phyloP scores from a whole-genome alignment of 345 rosid species.

The Pistacia vera region DNA sequence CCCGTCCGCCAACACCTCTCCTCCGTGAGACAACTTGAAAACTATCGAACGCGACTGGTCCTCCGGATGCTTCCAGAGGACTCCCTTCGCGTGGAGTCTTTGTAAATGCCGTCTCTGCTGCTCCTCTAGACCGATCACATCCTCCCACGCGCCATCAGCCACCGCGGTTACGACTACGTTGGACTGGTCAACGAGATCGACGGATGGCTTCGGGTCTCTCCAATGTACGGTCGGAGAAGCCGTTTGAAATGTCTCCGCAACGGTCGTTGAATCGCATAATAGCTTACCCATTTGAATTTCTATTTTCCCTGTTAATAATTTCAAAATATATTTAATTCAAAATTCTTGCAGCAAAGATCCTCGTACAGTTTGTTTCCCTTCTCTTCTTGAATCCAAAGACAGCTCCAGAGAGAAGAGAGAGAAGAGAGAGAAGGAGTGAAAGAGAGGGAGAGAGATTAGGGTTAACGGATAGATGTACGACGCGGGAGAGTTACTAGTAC shows the following conservation, averaged over 20 bases:
- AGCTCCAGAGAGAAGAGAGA: conserved; percentile 16
- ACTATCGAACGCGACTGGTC: conserved; percentile 61
- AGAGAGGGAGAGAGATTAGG: conserved; percentile 31
- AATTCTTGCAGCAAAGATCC: neutral
- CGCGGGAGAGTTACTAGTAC: conserved; percentile 47
- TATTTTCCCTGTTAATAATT: neutral
- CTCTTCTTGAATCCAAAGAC: conserved; percentile 23
- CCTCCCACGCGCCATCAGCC: conserved; percentile 57
- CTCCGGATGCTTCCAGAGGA: conserved; percentile 84
- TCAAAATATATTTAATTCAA: neutral
- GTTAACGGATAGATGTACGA: conserved; percentile 67
- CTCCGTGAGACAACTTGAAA: conserved; percentile 84
- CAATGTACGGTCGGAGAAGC: conserved; percentile 61
- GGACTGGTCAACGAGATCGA: conserved; percentile 54
- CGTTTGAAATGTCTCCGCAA: conserved; percentile 62
- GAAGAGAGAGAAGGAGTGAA: conserved; percentile 22
- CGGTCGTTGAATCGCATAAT: conserved; percentile 72
- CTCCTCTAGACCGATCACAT: conserved; percentile 85
- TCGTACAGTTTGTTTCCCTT: neutral
- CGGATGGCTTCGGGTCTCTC: conserved; percentile 57
- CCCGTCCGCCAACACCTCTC: conserved; percentile 93
- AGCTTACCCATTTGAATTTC: conserved; percentile 74
- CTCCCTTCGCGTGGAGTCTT: conserved; percentile 77
- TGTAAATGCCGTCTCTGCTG: conserved; percentile 79
- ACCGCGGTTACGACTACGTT: neutral